Conservation (phyloP, 2,329 filamentous ascomycete species). For the Rhynchosporium agropyri region DNA sequence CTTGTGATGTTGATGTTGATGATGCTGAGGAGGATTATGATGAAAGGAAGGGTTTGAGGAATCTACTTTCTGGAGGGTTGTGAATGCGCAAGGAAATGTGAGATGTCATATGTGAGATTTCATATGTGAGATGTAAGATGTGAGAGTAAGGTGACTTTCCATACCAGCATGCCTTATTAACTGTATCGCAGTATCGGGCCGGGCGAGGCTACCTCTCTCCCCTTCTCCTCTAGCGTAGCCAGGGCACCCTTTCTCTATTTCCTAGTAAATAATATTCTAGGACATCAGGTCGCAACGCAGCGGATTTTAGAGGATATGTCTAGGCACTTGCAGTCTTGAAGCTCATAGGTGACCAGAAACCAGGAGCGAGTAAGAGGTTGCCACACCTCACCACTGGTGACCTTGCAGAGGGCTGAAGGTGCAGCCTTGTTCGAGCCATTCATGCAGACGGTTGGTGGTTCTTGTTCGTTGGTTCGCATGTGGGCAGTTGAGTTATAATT, state of each 20-base stretch:
- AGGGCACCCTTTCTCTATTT: not conserved
- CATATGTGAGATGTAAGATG: slow-evolving; percentile 1
- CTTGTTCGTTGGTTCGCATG: slow-evolving; percentile 1
- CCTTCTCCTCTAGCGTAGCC: not conserved
- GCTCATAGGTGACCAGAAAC: slow-evolving; percentile 25
- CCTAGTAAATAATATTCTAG: not conserved
- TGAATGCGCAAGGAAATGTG: no score
- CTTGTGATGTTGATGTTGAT: not conserved
- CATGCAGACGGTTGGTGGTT: slow-evolving; percentile 5
- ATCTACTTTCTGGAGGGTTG: no score
- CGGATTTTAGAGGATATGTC: not conserved
- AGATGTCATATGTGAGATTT: no score
- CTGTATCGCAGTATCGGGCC: not conserved
- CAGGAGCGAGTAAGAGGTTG: slow-evolving; percentile 23
- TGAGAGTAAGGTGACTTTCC: not conserved
- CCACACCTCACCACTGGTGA: slow-evolving; percentile 11
- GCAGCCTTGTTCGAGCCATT: slow-evolving; percentile 25
- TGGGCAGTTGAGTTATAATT: not conserved
- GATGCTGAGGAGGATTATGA: not conserved
- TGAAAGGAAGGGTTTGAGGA: not conserved
- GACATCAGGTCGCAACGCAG: not conserved
- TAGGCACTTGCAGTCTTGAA: not conserved
- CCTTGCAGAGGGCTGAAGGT: not conserved
- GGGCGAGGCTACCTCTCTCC: not conserved
- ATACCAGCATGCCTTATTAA: no score